Base-by-base conservation (phyloP, 78 protist genomes). In the Diacronema lutheri region DNA sequence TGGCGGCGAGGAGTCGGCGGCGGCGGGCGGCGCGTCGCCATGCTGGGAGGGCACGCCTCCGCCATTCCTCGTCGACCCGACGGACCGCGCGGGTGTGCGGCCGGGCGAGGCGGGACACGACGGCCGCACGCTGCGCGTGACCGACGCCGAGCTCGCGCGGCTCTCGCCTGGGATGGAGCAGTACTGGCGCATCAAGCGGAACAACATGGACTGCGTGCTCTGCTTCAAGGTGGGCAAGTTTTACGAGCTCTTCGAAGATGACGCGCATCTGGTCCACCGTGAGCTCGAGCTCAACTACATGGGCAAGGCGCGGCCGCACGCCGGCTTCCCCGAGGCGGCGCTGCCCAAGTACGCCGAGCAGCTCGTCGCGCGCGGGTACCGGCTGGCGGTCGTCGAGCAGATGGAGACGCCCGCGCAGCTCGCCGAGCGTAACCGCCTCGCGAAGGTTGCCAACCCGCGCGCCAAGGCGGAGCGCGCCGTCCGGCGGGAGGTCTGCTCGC, bases 211-310 rank as follows among this genome's bases (percentile, higher is more conserved):
- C 69, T 4, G 19, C 26, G 64, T 82, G 29, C 9, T 62, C 56
- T 82, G 2, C 86, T 82, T 84, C 87, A 84, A 84, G 87, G 31
- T 84, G 79, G 87, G 87, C 66, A 84, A 84, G 35, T 84, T 84
- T 61, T 84, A 84, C 87, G 87, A 84, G 87, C 87, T 84, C 60
- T 84, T 84, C 80, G 77, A 71, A 38, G 80, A 71, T 29, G 87
- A 84, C 77, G 87, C 87, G 11, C 78, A 41, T 25, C 19, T 84
- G 14, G 87, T 79, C 31, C 65, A 58, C 41, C 82, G 64, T 57
- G 82, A 71, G 87, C 80, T 66, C 72, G 78, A 50, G 33, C 77
- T 84, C 37, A 50, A 64, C 69, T 84, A 31, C 82, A 84, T 84
- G 87, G 56, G 65, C 16, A 61, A 50, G 69, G 65, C 11, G 3